A percentile compares a stretch with the other conserved stretches of the same genome.
These are phyloP conservation scores for Eucalyptus regnans DNA, from an alignment of 345 rosid species.

Conservation along the genomic window DNA sequence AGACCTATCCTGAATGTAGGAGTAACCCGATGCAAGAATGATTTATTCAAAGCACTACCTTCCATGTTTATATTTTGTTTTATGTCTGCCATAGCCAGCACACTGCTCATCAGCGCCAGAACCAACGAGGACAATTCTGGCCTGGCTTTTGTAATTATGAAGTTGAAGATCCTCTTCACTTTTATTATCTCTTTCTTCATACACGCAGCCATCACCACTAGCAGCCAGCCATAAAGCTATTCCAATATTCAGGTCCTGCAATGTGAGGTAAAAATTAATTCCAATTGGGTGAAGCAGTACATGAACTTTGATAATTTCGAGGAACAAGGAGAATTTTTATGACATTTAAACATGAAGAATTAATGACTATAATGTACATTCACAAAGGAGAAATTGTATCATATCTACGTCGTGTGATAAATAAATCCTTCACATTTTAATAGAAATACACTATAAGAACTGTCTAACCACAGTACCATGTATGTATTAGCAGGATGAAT, in stretches of 20 bases:
- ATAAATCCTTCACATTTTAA: not conserved
- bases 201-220: slow-evolving; percentile 71
- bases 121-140: slow-evolving; percentile 78
- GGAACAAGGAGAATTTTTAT: not conserved
- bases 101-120: slow-evolving; percentile 99
- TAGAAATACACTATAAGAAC: not conserved
- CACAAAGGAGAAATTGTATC: not conserved
- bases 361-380: not conserved
- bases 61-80: slow-evolving; percentile 65
- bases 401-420: not conserved
- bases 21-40: not conserved
- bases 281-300: not conserved
- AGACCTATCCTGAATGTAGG: not conserved
- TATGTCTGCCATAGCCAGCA: slow-evolving; percentile 97
- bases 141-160: slow-evolving; percentile 42
- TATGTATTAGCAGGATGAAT: slow-evolving; percentile 83
- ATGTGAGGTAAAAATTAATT: not conserved
- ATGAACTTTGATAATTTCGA: not conserved
- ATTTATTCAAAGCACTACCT: slow-evolving; percentile 27
- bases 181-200: slow-evolving; percentile 11
- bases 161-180: slow-evolving; percentile 8
- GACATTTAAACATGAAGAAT: not conserved
- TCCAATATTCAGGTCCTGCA: slow-evolving; percentile 93
- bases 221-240: slow-evolving; percentile 92
- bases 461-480: slow-evolving; percentile 38